These are phyloP conservation scores for Theileria annulata DNA, from an alignment of 169 alveolate species.

Conservation along the genomic window DNA sequence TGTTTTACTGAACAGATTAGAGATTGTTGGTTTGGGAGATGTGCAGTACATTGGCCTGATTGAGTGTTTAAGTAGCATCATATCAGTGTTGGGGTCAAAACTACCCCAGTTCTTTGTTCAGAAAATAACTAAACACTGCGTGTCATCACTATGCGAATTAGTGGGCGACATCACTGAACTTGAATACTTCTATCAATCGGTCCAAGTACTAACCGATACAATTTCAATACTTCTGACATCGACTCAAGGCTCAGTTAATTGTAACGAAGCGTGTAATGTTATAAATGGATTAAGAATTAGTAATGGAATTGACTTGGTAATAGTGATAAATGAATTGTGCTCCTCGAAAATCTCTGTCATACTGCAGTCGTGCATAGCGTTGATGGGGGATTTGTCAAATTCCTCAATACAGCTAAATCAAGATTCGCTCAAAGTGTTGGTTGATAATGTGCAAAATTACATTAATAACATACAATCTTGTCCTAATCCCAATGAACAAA, in stretches of 20 bases:
- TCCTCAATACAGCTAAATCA: not conserved
- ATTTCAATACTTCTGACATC: constrained; percentile 23
- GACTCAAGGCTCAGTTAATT: not conserved
- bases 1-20: constrained; percentile 24
- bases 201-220: constrained; percentile 33
- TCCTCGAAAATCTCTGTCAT: constrained; percentile 16
- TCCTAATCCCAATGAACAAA: too few species aligned
- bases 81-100: constrained; percentile 15
- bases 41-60: constrained; percentile 44
- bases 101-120: not conserved
- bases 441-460: not conserved
- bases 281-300: constrained; percentile 16
- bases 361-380: constrained; percentile 44
- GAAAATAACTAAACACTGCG: not conserved
- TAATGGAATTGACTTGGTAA: constrained; percentile 5
- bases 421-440: not conserved
- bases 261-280: not conserved
- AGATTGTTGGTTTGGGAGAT: constrained; percentile 23
- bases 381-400: constrained; percentile 48
- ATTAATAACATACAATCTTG: not conserved
- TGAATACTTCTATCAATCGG: constrained; percentile 28
- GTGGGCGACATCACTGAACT: not conserved
- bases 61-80: constrained; percentile 47
- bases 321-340: constrained; percentile 38
- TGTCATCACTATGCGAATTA: not conserved